Conservation (phyloP, 305 asterid genomes). For the Fraxinus platypoda region DNA sequence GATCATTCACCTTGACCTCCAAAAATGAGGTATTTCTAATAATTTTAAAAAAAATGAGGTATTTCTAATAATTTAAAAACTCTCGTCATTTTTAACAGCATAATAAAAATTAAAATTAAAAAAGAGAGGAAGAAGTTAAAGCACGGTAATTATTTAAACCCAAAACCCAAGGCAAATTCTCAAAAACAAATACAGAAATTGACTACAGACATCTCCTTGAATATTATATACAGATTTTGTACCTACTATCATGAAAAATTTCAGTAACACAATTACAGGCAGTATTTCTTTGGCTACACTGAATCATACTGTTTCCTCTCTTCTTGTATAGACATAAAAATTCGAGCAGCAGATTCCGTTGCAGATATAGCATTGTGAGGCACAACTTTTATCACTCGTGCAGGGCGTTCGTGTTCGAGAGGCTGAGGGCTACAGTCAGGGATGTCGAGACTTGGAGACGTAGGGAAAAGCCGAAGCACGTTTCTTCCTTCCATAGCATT, state of each 20-base stretch:
- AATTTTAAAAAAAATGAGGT: no score
- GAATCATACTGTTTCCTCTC: conserved; percentile 62
- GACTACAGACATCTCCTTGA: conserved; percentile 2
- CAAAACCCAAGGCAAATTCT: neutral
- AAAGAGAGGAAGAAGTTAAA: neutral
- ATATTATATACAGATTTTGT: neutral
- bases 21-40: neutral
- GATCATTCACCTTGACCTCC: neutral
- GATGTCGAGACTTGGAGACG: conserved; percentile 31
- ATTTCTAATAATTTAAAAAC: neutral
- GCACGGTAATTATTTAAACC: neutral
- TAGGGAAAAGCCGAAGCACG: conserved; percentile 52
- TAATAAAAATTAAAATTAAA: no score
- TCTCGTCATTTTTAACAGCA: neutral
- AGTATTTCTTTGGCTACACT: conserved; percentile 8
- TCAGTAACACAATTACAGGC: neutral
- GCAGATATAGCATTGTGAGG: conserved; percentile 71
- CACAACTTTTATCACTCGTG: conserved; percentile 49
- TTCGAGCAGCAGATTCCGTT: conserved; percentile 76
- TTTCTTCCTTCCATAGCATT: conserved; percentile 31
- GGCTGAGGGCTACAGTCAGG: conserved; percentile 18
- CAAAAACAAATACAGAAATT: neutral
- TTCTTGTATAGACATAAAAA: conserved; percentile 78
- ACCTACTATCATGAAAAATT: neutral
- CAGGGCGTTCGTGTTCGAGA: conserved; percentile 18